Base-by-base conservation (phyloP, 2,329 filamentous ascomycete genomes). In the Beauveria bassiana region DNA sequence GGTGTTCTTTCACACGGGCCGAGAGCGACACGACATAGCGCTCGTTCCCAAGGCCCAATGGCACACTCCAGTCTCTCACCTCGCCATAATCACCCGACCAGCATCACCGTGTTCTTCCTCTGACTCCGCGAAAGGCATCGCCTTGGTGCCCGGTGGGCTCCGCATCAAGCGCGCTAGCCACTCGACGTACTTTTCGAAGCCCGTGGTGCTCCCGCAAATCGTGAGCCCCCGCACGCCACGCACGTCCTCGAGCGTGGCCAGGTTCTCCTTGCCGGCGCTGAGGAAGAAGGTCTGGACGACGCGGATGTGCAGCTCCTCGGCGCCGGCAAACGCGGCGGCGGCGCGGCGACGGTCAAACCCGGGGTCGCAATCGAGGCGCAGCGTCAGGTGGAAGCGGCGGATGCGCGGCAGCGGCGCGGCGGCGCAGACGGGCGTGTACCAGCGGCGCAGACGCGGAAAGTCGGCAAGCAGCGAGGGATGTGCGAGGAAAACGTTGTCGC, bases 181-280 rank as follows among this genome's bases (percentile, higher is more conserved):
- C 9, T 59, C 61, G 4, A 75, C 68, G 61, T 80, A 79, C n/a
- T 70, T 70, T 61, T 76, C 74, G 51, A 78, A 77, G 43, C 76
- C 77, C 2, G 68, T 72, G 12, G 70, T 70, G 68, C 74, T 75
- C 18, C 77, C 77, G 0, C 63, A 62, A 49, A 80, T 68, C 7
- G 62, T 64, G 7, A 75, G 75, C 14, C 65, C 63, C 52, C 70
- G 67, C 26, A 80, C 73, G 34, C 74, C 76, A 24, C 78, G 65
- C 31, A 80, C 74, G 6, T 68, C 72, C 68, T 80, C 78, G 61
- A 80, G 76, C 62, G 72, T 69, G 45, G 68, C 66, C 56, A 80
- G 66, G 34, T 75, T 75, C 46, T 69, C 69, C 31, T 72, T 72
- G 28, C 72, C 72, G 40, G 72, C 75, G 42, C 72, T 70, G n/a